Conservation (phyloP, 2,329 filamentous ascomycete genomes). For the Venturia effusa region DNA sequence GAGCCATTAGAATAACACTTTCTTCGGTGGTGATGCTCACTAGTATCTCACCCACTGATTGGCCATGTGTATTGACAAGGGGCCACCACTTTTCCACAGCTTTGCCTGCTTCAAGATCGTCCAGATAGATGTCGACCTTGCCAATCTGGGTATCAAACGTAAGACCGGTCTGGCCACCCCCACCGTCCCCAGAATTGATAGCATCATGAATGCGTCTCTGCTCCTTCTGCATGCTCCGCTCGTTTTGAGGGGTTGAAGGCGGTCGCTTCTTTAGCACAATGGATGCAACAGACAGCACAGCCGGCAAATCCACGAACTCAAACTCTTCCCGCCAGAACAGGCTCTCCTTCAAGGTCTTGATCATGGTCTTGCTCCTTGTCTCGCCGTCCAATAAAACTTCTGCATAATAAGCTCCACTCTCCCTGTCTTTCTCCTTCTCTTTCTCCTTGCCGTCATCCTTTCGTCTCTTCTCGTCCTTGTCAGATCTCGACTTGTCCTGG, state of each 20-base stretch:
- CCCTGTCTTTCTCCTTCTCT: too few relatives aligned
- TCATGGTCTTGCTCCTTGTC: conserved; percentile 62
- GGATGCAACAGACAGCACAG: conserved; percentile 56
- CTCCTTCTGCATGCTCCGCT: conserved; percentile 27
- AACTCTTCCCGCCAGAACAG: conserved; percentile 79
- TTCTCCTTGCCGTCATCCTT: conserved; percentile 6
- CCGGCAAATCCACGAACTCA: conserved; percentile 63
- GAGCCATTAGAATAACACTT: conserved; percentile 73
- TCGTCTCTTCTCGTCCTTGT: conserved; percentile 15
- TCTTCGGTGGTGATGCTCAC: conserved; percentile 79
- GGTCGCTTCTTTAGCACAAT: conserved; percentile 57
- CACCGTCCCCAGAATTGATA: conserved; percentile 19
- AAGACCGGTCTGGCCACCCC: conserved; percentile 32
- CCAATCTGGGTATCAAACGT: conserved; percentile 46
- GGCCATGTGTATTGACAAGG: conserved; percentile 64
- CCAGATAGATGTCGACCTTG: conserved; percentile 70
- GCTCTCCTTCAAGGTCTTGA: conserved; percentile 58
- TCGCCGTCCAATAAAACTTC: conserved; percentile 74
- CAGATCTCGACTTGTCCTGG: conserved; percentile 11
- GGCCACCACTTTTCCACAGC: conserved; percentile 81
- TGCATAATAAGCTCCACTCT: conserved; percentile 61
- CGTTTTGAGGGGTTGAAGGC: conserved; percentile 16
- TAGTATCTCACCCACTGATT: conserved; percentile 71
- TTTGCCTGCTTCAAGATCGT: conserved; percentile 65
- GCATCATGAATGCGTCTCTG: conserved; percentile 30